phyloP scores from a whole-genome alignment of 169 alveolate genomes.

The Pseudocohnilembus persalinus region DNA sequence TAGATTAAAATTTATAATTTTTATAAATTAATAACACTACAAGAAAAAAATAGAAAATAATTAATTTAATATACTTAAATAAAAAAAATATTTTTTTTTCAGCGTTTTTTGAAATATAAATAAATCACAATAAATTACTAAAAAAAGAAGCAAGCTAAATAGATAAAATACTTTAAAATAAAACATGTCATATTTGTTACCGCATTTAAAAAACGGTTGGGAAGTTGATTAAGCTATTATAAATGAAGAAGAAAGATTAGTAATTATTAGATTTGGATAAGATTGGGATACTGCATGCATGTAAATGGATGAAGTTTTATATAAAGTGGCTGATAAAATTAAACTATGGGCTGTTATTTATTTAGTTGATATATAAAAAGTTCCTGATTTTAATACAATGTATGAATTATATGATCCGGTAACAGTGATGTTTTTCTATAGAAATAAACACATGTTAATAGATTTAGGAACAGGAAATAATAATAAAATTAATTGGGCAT shows the following conservation, averaged over 20 bases:
- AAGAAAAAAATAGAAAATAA: too few species aligned
- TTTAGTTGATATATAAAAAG: constrained; percentile 97
- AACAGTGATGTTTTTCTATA: constrained; percentile 98
- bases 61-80: too few species aligned
- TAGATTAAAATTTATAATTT: too few species aligned
- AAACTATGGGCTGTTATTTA: constrained; percentile 96
- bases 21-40: too few species aligned
- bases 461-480: constrained; percentile 99
- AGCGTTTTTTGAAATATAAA: too few species aligned
- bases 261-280: constrained; percentile 97
- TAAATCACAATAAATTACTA: too few species aligned
- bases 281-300: constrained; percentile 98
- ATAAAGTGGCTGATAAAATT: constrained; percentile 95
- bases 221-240: constrained; percentile 99
- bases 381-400: constrained; percentile 99
- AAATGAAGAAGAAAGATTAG: constrained; percentile 96
- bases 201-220: constrained; percentile 98
- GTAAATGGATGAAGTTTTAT: constrained; percentile 97
- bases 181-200: constrained; percentile 97
- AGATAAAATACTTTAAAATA: constrained; percentile 22
- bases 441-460: constrained; percentile 99
- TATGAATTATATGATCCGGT: constrained; percentile 98
- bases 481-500: constrained; percentile 98
- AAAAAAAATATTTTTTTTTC: too few species aligned
- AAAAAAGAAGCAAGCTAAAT: too few species aligned